Percentiles rank a stretch among this genome's conserved stretches.
Conservation (phyloP, 768 basidiomycete genomes). For the Pleurotus ostreatus region DNA sequence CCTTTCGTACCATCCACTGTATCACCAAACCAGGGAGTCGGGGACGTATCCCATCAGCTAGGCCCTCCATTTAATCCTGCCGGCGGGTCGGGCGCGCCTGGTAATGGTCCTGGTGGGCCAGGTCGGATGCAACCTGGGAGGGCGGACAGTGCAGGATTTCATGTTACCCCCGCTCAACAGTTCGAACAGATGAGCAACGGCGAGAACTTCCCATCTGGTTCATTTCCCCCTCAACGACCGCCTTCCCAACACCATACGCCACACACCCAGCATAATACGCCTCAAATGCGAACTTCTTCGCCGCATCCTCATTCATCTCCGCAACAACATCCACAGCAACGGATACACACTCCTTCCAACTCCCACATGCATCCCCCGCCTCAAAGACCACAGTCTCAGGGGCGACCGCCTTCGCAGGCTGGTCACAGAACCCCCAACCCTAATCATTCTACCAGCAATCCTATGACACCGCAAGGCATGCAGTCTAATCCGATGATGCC, state of each 20-base stretch:
- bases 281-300: slow-evolving; percentile 5
- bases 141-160: slow-evolving; percentile 37
- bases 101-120: slow-evolving; percentile 20
- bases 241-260: slow-evolving; percentile 26
- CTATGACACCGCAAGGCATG: neutral
- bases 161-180: slow-evolving; percentile 61
- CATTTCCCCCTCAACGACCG: slow-evolving; percentile 29
- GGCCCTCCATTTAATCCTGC: slow-evolving; percentile 12
- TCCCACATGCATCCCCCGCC: slow-evolving; percentile 43
- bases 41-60: slow-evolving; percentile 42
- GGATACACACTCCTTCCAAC: slow-evolving; percentile 36
- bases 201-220: slow-evolving; percentile 30
- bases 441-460: slow-evolving; percentile 7
- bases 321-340: slow-evolving; percentile 28
- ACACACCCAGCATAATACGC: slow-evolving; percentile 41
- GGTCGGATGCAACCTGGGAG: neutral
- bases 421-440: slow-evolving; percentile 23
- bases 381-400: slow-evolving; percentile 49
- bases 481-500: neutral
- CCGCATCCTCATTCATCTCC: slow-evolving; percentile 24
- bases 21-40: slow-evolving; percentile 40
- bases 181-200: slow-evolving; percentile 46
- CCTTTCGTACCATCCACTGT: slow-evolving; percentile 43
- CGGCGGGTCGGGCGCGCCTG: slow-evolving; percentile 29
- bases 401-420: slow-evolving; percentile 46